These are phyloP conservation scores for Paramecium primaurelia DNA, from an alignment of 73 alveolate genomes.

Conservation along the genomic window DNA sequence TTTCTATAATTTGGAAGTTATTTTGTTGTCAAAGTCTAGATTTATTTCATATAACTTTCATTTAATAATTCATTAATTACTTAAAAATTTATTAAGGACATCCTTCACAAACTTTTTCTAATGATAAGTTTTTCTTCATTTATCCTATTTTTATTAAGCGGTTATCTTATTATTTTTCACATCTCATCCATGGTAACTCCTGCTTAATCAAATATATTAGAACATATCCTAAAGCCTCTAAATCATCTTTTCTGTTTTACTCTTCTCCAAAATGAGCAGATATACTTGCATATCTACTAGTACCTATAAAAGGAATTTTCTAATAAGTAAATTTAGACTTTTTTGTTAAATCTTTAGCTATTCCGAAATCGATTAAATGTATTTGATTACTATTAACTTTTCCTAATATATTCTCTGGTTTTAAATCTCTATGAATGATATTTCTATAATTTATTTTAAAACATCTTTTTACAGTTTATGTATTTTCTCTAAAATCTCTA, in stretches of 20 bases:
- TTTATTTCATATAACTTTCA: neutral
- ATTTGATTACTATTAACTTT: neutral
- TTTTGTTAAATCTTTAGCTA: neutral
- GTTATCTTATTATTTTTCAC: neutral
- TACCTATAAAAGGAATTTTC: neutral
- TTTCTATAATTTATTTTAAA: neutral
- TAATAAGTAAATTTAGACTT: neutral
- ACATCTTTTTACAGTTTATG: neutral
- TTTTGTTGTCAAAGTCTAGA: neutral
- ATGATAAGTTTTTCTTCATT: neutral
- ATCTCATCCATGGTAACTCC: neutral
- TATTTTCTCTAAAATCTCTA: neutral
- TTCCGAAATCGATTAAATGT: conserved; percentile 16
- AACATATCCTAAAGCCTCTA: neutral
- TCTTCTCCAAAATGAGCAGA: neutral
- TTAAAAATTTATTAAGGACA: neutral
- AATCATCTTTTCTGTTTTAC: neutral
- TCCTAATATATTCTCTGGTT: conserved; percentile 23
- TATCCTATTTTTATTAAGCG: neutral
- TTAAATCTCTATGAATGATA: conserved; percentile 37
- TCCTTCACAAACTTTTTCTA: neutral
- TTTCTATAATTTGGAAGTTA: neutral
- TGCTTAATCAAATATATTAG: neutral
- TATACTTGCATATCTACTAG: neutral
- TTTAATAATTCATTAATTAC: neutral